Conservation (phyloP, 1,284 basidiomycete genomes). For the Ustilago bromivora region DNA sequence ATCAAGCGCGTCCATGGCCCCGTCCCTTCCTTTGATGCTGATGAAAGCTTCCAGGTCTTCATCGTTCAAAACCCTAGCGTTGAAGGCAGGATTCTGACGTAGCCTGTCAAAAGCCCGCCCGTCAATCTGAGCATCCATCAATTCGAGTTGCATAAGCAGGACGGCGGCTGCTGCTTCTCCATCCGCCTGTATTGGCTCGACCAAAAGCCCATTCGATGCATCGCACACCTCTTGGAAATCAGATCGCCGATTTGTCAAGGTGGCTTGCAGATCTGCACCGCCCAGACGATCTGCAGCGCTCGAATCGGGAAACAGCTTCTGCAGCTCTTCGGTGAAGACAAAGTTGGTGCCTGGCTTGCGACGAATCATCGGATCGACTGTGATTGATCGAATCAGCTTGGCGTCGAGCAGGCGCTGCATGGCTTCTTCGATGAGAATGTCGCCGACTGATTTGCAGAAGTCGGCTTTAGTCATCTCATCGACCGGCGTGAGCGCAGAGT, state of each 20-base stretch:
- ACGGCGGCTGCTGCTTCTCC: conserved; percentile 45
- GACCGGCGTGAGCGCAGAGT: background rate
- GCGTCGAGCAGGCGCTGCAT: conserved; percentile 41
- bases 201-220: conserved; percentile 5
- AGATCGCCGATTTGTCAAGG: conserved; percentile 19
- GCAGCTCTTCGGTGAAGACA: conserved; percentile 41
- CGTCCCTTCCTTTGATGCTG: background rate
- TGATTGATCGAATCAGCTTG: conserved; percentile 32
- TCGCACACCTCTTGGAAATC: conserved; percentile 20
- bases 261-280: conserved; percentile 18
- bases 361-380: conserved; percentile 26
- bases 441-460: conserved; percentile 39
- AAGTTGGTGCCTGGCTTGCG: conserved; percentile 52
- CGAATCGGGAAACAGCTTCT: conserved; percentile 24
- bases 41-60: conserved; percentile 42
- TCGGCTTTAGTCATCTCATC: conserved; percentile 33
- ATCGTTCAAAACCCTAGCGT: conserved; percentile 47
- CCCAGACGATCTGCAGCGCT: conserved; percentile 12
- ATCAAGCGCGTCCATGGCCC: conserved; percentile 11
- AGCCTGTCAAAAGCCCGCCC: conserved; percentile 25
- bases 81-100: conserved; percentile 35
- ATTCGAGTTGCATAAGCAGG: conserved; percentile 19
- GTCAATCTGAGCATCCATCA: conserved; percentile 30
- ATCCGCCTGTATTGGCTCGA: conserved; percentile 44
- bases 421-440: conserved; percentile 38